Conservation (phyloP, 2,329 filamentous ascomycete species). For the Penicillium nordicum region DNA sequence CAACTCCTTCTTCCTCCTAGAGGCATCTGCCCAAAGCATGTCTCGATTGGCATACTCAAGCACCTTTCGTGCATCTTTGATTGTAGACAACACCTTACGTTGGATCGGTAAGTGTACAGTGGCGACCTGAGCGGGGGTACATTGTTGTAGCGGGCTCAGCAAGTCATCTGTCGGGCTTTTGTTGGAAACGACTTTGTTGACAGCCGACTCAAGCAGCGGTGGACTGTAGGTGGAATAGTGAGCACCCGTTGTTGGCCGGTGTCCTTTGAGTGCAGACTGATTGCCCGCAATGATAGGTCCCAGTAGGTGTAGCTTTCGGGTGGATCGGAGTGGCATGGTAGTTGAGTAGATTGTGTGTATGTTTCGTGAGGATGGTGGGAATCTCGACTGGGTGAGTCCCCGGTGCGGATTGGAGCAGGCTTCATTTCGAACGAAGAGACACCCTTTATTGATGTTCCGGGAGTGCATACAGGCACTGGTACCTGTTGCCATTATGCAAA, state of each 20-base stretch:
- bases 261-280: background rate
- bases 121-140: background rate
- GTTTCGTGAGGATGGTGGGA: background rate
- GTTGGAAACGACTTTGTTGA: background rate
- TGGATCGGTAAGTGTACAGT: background rate
- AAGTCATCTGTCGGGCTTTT: background rate
- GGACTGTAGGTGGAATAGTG: background rate
- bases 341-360: constrained; percentile 3
- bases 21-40: background rate
- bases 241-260: background rate
- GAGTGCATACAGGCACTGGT: constrained; percentile 5
- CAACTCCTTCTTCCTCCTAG: background rate
- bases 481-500: constrained; percentile 13
- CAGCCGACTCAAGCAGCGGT: background rate
- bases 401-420: background rate
- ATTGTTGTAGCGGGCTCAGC: background rate
- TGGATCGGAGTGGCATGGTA: background rate
- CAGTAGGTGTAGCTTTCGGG: background rate
- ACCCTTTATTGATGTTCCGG: constrained; percentile 2
- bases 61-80: background rate
- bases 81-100: background rate
- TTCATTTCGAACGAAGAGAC: background rate
- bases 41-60: background rate
- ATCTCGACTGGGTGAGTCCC: background rate
- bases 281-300: background rate